phyloP scores from a whole-genome alignment of 2,329 filamentous ascomycete species.

The Sclerotinia spermophila region DNA sequence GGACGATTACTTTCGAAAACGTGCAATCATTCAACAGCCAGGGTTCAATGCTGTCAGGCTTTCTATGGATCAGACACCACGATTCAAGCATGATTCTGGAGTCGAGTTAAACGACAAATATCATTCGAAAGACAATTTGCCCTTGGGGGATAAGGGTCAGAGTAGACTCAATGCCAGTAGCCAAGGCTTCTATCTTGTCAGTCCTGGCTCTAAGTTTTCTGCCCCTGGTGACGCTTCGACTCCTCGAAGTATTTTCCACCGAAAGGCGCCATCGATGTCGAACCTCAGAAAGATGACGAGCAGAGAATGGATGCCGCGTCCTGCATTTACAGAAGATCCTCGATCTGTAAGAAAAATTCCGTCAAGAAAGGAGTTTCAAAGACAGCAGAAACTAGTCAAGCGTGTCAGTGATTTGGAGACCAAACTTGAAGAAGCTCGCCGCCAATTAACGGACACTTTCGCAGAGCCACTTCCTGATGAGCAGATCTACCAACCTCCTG shows the following conservation, averaged over 20 bases:
- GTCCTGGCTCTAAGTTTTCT: slow-evolving; percentile 20
- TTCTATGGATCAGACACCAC: slow-evolving; percentile 6
- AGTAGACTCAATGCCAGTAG: slow-evolving; percentile 30
- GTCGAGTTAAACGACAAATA: slow-evolving; percentile 26
- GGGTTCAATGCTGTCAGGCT: slow-evolving; percentile 1
- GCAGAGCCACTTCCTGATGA: slow-evolving; percentile 38
- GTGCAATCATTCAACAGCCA: slow-evolving; percentile 35
- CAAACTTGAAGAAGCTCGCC: slow-evolving; percentile 53
- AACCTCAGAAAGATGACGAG: slow-evolving; percentile 27
- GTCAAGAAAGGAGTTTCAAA: slow-evolving; percentile 54
- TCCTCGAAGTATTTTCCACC: slow-evolving; percentile 25
- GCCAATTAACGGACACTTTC: slow-evolving; percentile 50
- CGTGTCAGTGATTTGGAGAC: slow-evolving; percentile 58
- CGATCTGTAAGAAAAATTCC: slow-evolving; percentile 41
- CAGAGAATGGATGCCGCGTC: slow-evolving; percentile 12
- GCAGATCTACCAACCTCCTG: slow-evolving; percentile 21
- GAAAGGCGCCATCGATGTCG: slow-evolving; percentile 30
- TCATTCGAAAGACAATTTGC: slow-evolving; percentile 17
- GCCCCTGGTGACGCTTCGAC: slow-evolving; percentile 20
- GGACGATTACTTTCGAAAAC: slow-evolving; percentile 42
- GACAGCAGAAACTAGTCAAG: slow-evolving; percentile 54
- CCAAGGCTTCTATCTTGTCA: slow-evolving; percentile 19
- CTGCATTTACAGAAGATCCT: slow-evolving; percentile 1
- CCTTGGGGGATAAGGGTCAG: slow-evolving; percentile 32
- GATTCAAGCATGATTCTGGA: slow-evolving; percentile 34